Evolutionary conservation across 192 early-diverging fungal genomes (phyloP).

Genomic region (Entophlyctis luteolus): DNA sequence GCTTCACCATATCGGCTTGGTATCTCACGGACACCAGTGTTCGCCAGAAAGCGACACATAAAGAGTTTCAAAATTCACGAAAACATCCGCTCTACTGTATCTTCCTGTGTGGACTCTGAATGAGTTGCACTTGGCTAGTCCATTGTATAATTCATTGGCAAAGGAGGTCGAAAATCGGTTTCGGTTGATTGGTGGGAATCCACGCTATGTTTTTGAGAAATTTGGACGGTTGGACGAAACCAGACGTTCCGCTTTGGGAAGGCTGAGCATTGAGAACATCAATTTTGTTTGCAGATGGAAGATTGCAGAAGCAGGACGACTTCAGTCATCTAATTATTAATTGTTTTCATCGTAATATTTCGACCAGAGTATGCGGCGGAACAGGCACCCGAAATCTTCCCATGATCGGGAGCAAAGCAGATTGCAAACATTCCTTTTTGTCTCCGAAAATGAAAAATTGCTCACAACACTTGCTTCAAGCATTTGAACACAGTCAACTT

Average conservation of each 20-base stretch:
- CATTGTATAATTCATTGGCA: background rate
- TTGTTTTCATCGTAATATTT: background rate
- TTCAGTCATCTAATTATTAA: slow-evolving; percentile 10
- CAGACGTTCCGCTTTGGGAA: background rate
- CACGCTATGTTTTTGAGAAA: slow-evolving; percentile 16
- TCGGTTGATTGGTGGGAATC: slow-evolving; percentile 2
- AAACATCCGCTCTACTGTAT: slow-evolving; percentile 6
- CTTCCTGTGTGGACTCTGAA: slow-evolving; percentile 11
- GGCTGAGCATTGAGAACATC: slow-evolving; percentile 11
- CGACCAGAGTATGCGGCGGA: background rate
- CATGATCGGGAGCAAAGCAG: slow-evolving; percentile 1
- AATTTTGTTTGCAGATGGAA: slow-evolving; percentile 9
- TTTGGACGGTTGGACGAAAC: background rate
- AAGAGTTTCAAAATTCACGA: slow-evolving; percentile 9
- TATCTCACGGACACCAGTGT: background rate
- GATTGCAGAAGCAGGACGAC: background rate
- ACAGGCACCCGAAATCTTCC: background rate
- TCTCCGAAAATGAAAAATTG: background rate
- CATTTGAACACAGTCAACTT: background rate
- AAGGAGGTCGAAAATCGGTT: slow-evolving; percentile 1
- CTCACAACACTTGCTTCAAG: background rate
- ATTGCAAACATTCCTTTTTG: background rate
- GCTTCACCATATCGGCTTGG: background rate
- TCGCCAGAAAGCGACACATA: slow-evolving; percentile 2
- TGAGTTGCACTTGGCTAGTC: slow-evolving; percentile 2